Evolutionary conservation across 257 asterid species (phyloP).

Genomic region (Ballota nigra): DNA sequence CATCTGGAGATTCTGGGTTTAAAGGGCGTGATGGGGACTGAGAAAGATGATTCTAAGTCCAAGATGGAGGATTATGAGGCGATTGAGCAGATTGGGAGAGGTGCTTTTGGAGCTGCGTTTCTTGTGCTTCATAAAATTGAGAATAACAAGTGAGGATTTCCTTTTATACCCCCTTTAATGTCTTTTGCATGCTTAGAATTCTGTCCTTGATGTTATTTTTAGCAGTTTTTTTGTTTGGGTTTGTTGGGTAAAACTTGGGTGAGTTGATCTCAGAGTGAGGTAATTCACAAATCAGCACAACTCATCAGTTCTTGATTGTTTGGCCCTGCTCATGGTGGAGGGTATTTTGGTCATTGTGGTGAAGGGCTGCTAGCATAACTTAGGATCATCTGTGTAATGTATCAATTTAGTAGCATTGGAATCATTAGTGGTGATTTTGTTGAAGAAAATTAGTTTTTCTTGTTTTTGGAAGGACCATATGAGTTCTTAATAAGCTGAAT

Average conservation of each 20-base stretch:
- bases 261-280: no score
- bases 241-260: no score
- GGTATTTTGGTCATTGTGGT: neutral
- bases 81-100: constrained; percentile 85
- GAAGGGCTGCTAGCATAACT: constrained; percentile 17
- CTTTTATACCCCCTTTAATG: constrained; percentile 12
- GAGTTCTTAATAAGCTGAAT: neutral
- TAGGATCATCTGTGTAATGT: neutral
- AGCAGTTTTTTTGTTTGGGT: neutral
- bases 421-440: constrained; percentile 7
- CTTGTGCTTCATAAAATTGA: constrained; percentile 73
- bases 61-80: constrained; percentile 72
- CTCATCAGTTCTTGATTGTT: no score
- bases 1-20: constrained; percentile 27
- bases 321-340: neutral
- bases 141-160: constrained; percentile 56
- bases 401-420: neutral
- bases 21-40: constrained; percentile 59
- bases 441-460: neutral
- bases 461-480: neutral
- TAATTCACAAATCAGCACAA: no score
- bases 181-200: constrained; percentile 21
- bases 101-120: constrained; percentile 75
- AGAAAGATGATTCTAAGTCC: constrained; percentile 42
- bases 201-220: neutral